Percentiles rank a stretch among this genome's conserved stretches.
These are phyloP conservation scores for Juncus effusus DNA, from an alignment of 176 grass and related monocot genomes.

Conservation along the genomic window DNA sequence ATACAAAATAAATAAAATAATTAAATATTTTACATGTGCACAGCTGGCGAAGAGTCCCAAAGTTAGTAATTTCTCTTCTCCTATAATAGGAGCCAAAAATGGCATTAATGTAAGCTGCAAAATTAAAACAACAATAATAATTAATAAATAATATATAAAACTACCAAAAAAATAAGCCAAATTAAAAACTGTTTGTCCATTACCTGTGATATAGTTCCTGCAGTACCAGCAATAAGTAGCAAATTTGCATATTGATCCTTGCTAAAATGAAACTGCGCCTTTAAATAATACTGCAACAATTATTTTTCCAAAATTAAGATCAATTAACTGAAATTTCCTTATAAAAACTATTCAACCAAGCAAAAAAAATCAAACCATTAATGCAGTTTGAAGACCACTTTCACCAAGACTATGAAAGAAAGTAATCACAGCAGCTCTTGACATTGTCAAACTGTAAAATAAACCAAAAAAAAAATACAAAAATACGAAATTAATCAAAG, in stretches of 20 bases:
- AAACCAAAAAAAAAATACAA: constrained; percentile 14
- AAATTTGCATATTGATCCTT: constrained; percentile 92
- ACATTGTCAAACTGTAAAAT: constrained; percentile 47
- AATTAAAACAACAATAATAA: constrained; percentile 18
- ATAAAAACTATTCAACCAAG: background rate
- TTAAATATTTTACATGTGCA: constrained; percentile 49
- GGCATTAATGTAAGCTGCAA: constrained; percentile 86
- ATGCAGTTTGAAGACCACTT: constrained; percentile 60
- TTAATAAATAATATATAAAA: too few relatives aligned
- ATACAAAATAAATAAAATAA: background rate
- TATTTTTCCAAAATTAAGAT: constrained; percentile 2
- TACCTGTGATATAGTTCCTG: constrained; percentile 84
- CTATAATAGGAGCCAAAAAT: constrained; percentile 50
- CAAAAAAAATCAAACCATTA: constrained; percentile 45
- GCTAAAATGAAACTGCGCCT: constrained; percentile 80
- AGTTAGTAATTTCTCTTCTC: constrained; percentile 76
- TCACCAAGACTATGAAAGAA: constrained; percentile 87
- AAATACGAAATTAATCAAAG: background rate
- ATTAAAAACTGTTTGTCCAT: constrained; percentile 17
- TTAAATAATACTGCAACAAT: constrained; percentile 70
- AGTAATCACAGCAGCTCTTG: constrained; percentile 51
- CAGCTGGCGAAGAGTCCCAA: constrained; percentile 72
- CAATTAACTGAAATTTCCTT: constrained; percentile 9
- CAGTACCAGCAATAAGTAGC: constrained; percentile 48
- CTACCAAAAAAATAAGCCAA: background rate